Conservation (phyloP, 164 flowering plant genomes). For the Kalanchoe fedtschenkoi region DNA sequence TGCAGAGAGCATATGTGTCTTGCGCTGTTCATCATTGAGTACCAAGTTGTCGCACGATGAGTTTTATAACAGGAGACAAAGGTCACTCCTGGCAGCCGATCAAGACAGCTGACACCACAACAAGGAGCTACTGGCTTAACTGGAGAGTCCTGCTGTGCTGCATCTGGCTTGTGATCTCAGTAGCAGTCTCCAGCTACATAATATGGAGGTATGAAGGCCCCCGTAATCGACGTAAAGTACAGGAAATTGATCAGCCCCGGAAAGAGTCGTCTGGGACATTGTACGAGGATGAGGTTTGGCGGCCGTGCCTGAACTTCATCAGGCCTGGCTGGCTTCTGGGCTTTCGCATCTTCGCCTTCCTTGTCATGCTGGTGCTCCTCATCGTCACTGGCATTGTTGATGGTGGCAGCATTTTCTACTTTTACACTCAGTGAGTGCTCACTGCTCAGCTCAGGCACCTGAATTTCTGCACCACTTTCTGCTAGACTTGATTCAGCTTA, state of each 20-base stretch:
- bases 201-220: constrained; percentile 48
- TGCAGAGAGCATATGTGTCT: not conserved
- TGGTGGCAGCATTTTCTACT: constrained; percentile 64
- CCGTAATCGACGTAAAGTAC: not conserved
- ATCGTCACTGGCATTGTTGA: constrained; percentile 35
- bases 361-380: constrained; percentile 42
- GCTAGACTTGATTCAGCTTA: not conserved
- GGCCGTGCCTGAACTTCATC: constrained; percentile 59
- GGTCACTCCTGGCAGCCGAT: constrained; percentile 57
- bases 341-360: constrained; percentile 60
- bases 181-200: constrained; percentile 32
- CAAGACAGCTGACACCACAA: constrained; percentile 46
- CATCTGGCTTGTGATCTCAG: constrained; percentile 36
- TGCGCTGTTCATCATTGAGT: not conserved
- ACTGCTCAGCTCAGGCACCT: not conserved
- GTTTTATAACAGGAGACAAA: constrained; percentile 39
- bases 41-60: not conserved
- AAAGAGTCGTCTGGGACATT: constrained; percentile 26
- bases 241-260: not conserved
- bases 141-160: constrained; percentile 70
- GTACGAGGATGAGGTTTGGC: constrained; percentile 80
- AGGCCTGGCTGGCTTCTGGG: constrained; percentile 84
- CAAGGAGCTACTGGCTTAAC: constrained; percentile 68
- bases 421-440: constrained; percentile 80
- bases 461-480: not conserved